Base-by-base conservation (phyloP, 176 grass and related monocot genomes). In the Avena sativa region DNA sequence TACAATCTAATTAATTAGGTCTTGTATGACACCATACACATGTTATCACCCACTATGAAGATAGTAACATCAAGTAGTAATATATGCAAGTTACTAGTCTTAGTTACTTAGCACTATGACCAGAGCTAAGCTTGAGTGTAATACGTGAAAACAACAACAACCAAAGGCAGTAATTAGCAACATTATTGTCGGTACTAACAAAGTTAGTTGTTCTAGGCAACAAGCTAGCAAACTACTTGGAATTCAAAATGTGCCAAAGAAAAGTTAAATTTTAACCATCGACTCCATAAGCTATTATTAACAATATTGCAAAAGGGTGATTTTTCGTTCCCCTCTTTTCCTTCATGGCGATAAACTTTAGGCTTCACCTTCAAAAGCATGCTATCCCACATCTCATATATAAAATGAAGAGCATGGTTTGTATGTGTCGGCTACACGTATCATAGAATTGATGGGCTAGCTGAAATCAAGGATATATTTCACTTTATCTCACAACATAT, bases 301-400 rank as follows among this genome's bases (percentile, higher is more conserved):
- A 58, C 56, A 58, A 20, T 20, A 58, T 6, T 5, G 8, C 20
- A 58, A 58, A 20, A 58, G 5, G 4, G 17, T 20, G 56, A 58
- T 17, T 58, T 17, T 2, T 58, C 6, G n/a, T 58, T 8, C 17
- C 8, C 56, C 2, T 20, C 5, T 58, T 58, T 20, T 20, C 56
- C 56, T 58, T 58, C 56, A 8, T 58, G 56, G 1, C 56, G 56
- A 58, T 58, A 46, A 57, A 58, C 20, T 58, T 2, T 8, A 58
- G 19, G 6, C 8, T n/a, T 58, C 2, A 78, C 75, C 53, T 78
- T 78, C 75, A 38, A 16, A 36, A 78, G 58, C 75, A 78, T 78
- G 4, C 4, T 78, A 20, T 78, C 52, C 9, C 75, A 78, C 75
- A 78, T 78, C 47, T 78, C 75, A 78, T 78, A 78, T 11, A 57